Base-by-base conservation (phyloP, 352 stramenopile genomes). In the Phytophthora capsici region DNA sequence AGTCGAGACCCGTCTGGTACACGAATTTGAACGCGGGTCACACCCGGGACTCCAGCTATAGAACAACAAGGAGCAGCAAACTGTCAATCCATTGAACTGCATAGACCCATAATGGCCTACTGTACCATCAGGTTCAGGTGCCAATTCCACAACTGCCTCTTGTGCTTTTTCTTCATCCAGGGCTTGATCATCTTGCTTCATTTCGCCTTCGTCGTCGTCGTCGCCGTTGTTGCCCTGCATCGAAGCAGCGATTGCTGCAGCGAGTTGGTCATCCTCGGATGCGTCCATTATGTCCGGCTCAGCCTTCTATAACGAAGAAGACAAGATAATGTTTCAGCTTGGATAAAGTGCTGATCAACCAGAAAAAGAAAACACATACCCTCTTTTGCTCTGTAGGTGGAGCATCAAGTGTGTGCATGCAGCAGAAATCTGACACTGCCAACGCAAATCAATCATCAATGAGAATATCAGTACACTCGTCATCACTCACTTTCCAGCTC, bases 221-320 rank as follows among this genome's bases (percentile, higher is more conserved):
- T 78, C 76, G 16, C 57, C 68, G 13, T 57, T 71, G 40, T 66
- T 73, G 34, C 75, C 71, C 66, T 93, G 71, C 66, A 95, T 71
- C 9, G 87, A 95, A 8, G 83, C 87, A 16, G 83, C 87, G 28
- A 95, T 95, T 14, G 87, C 87, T 46, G 85, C 85, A 46, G 83
- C 84, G 12, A 95, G 57, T 47, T 95, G 80, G 28, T 93, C 84
- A 16, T 93, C 85, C 73, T 93, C 87, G 0, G 82, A 88, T 1
- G 74, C 79, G 36, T 91, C 82, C 36, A 75, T 78, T 45, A 90
- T 86, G 43, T 63, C 57, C 17, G 53, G 56, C 26, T 71, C 46
- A 41, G 45, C 37, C 47, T 68, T 40, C 59, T 73, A 20, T 25
- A 56, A n/a, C 26, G n/a, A 49, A 58, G 44, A 51, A 36, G 28